These are phyloP conservation scores for Amphicarpaea edgeworthii DNA, from an alignment of 306 rosid species.

Conservation along the genomic window DNA sequence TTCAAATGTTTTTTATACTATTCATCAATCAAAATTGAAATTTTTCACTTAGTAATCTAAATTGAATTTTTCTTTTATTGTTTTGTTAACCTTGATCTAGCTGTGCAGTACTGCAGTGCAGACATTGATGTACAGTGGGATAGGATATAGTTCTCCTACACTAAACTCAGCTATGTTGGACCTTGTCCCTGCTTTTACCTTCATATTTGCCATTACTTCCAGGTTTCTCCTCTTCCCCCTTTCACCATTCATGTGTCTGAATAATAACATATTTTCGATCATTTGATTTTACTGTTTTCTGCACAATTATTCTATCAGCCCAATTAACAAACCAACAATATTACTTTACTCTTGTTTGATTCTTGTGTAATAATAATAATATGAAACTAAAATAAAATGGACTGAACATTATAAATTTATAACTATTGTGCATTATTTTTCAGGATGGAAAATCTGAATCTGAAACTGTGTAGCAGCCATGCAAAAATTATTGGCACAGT, in stretches of 20 bases:
- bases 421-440: neutral
- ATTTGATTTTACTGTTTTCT: neutral
- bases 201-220: constrained; percentile 49
- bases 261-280: neutral
- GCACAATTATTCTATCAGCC: neutral
- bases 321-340: neutral
- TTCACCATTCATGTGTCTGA: too few relatives aligned
- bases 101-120: constrained; percentile 50
- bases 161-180: constrained; percentile 53
- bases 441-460: constrained; percentile 60
- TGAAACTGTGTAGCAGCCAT: constrained; percentile 49
- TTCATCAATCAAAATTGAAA: too few relatives aligned
- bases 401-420: too few relatives aligned
- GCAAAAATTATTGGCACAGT: constrained; percentile 60
- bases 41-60: too few relatives aligned
- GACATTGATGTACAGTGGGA: constrained; percentile 47
- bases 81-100: neutral
- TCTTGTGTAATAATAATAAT: too few relatives aligned
- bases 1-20: too few relatives aligned
- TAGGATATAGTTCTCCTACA: constrained; percentile 61
- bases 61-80: neutral
- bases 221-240: constrained; percentile 41
- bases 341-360: too few relatives aligned
- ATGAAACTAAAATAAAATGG: too few relatives aligned
- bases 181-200: constrained; percentile 62